These are phyloP conservation scores for Brassica incana DNA, from an alignment of 345 rosid genomes.

Conservation along the genomic window DNA sequence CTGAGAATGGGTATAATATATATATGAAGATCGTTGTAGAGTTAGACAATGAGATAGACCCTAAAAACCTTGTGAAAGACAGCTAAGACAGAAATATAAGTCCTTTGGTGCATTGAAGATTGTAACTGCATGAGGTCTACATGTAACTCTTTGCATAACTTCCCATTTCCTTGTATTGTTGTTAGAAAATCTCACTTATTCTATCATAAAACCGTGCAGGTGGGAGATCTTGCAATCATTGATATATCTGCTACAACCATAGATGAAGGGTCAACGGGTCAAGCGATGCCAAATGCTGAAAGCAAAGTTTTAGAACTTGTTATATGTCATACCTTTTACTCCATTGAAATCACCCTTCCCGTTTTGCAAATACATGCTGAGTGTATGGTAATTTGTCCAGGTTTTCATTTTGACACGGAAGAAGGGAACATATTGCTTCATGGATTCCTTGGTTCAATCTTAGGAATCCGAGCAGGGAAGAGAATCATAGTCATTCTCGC, in stretches of 20 bases:
- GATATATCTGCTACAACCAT: constrained; percentile 80
- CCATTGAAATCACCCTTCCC: neutral
- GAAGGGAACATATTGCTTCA: constrained; percentile 75
- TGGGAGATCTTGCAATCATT: constrained; percentile 79
- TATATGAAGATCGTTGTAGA: constrained; percentile 84
- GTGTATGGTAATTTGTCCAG: constrained; percentile 2
- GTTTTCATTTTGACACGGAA: constrained; percentile 82
- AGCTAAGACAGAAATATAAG: constrained; percentile 76
- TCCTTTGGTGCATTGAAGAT: constrained; percentile 68
- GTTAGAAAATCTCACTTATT: neutral
- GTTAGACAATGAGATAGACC: constrained; percentile 74
- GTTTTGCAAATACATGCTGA: constrained; percentile 17
- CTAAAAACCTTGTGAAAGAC: constrained; percentile 72
- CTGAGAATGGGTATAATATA: constrained; percentile 71
- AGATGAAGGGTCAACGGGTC: constrained; percentile 56
- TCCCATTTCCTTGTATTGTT: constrained; percentile 16
- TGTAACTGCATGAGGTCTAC: constrained; percentile 79
- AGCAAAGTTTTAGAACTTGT: constrained; percentile 57
- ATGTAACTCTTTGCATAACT: constrained; percentile 46
- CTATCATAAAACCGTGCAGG: constrained; percentile 45
- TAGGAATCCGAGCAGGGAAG: constrained; percentile 59
- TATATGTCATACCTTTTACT: neutral
- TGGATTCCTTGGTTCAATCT: constrained; percentile 73
- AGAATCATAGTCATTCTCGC: constrained; percentile 77
- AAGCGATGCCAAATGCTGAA: constrained; percentile 78